Base-by-base conservation (phyloP, 1,284 basidiomycete genomes). In the Thecaphora thlaspeos region DNA sequence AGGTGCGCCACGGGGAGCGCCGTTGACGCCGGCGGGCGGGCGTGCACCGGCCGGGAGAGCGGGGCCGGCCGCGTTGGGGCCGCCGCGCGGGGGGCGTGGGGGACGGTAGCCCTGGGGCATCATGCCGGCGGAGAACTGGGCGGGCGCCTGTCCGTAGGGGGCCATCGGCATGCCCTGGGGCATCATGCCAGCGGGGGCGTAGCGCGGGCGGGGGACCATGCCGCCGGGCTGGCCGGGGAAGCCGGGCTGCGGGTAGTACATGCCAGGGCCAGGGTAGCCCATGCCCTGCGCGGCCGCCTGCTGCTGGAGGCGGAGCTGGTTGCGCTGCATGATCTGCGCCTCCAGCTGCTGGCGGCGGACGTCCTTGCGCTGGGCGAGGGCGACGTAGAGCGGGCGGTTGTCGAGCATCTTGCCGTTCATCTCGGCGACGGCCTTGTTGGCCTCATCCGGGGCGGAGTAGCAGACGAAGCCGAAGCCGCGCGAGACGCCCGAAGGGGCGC, bases 381-480 rank as follows among this genome's bases (percentile, higher is more conserved):
- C 94, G 78, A 99, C 95, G 80, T 98, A 99, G 73, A 99, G 87
- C 48, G 95, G 95, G 82, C 98, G 98, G 76, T 89, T 86, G 69
- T 94, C 93, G 77, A 98, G 91, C 89, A 98, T 98, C 84, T 97
- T 97, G 85, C 96, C 96, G 85, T 98, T 98, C 93, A 99, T 96
- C 83, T 99, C 95, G 51, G 91, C 90, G 65, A 98, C 93, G 59
- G 95, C 95, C 83, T 97, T 98, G 79, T 92, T 97, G 44, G 95
- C 94, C 82, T 99, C 95, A 73, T 99, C 95, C 48, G 95, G 93
- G 55, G 91, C 88, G 41, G 91, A 91, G 84, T 93, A 99, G 82
- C 95, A 99, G 69, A 99, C 95, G 79, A 99, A 99, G 72, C 95
- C 95, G 77, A 99, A 99, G 74, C 95, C 95, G 79, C 92, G 91